phyloP scores from a whole-genome alignment of 352 stramenopile species.

The Thraustochytrium striatum region DNA sequence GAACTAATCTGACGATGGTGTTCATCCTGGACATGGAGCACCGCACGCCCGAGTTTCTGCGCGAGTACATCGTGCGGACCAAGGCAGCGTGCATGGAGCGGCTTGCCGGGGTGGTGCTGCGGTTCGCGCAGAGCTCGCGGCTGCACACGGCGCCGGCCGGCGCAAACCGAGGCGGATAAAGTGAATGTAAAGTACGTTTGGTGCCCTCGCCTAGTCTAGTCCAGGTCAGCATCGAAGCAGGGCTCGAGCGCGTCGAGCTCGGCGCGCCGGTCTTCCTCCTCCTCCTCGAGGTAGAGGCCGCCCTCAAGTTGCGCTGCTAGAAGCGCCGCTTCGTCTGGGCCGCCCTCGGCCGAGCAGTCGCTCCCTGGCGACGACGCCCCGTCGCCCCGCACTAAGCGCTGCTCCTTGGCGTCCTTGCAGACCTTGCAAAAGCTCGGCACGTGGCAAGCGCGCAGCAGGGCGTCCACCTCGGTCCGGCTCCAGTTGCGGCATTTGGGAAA shows the following conservation, averaged over 20 bases:
- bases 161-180: no score
- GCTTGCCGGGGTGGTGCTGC: not conserved
- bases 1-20: not conserved
- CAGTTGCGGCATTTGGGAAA: constrained; percentile 10
- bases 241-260: not conserved
- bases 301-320: no score
- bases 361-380: not conserved
- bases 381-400: no score
- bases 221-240: no score
- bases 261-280: not conserved
- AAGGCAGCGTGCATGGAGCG: constrained; percentile 34
- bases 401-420: constrained; percentile 9
- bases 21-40: constrained; percentile 15
- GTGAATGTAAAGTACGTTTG: no score
- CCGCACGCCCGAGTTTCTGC: constrained; percentile 12
- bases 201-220: no score
- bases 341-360: not conserved
- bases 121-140: no score
- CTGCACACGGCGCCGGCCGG: no score
- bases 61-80: constrained; percentile 19
- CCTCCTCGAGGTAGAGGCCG: no score
- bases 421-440: not conserved
- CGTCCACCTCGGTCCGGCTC: constrained; percentile 2
- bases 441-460: not conserved
- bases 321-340: not conserved